Evolutionary conservation across 441 rosid species (phyloP), one percentile per base, ranked within the genome.

Genomic region (Aquilaria agallochum): DNA sequence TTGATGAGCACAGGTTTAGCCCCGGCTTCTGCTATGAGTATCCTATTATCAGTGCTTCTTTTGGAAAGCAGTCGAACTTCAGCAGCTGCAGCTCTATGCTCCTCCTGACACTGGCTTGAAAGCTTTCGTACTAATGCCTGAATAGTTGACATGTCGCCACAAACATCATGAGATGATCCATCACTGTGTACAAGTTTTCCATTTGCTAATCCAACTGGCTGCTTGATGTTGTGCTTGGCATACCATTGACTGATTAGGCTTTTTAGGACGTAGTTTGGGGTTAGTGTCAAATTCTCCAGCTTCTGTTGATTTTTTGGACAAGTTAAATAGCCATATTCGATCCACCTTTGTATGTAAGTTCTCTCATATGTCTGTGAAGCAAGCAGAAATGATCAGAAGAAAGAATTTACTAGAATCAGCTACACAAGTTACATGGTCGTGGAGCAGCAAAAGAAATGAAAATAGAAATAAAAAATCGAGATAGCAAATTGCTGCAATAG

Each of bases 221-320:
- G 97, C 83, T 92, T 88, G 48, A 92, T 64, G 57, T 89, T 81
- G 82, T 92, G 84, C 55, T 67, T 67, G 0, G 76, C 56, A 66
- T 97, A 95, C 99, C 99, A 95, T 60, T 85, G 96, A 58, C 74
- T 71, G 61, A 95, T 92, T 58, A 95, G 77, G 71, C 90, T 92
- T 76, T 96, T 83, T 66, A 95, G 69, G 59, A 86, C 99, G 50
- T 87, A 83, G 64, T 95, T 95, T 53, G 97, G 91, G 5, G 99
- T 95, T 57, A 95, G 83, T 0, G 84, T 89, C 15, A 79, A 75
- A 66, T 92, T 82, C 40, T 82, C 80, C 20, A 95, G 99, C 75
- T 86, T 88, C 83, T 92, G 99, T 64, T 80, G 96, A 33, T 98
- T 95, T 81, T 95, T 95, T 5, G 97, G 99, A 67, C 99, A 95